Base-by-base conservation (phyloP, 805 yeast genomes). In the Lipomyces oligophaga region DNA sequence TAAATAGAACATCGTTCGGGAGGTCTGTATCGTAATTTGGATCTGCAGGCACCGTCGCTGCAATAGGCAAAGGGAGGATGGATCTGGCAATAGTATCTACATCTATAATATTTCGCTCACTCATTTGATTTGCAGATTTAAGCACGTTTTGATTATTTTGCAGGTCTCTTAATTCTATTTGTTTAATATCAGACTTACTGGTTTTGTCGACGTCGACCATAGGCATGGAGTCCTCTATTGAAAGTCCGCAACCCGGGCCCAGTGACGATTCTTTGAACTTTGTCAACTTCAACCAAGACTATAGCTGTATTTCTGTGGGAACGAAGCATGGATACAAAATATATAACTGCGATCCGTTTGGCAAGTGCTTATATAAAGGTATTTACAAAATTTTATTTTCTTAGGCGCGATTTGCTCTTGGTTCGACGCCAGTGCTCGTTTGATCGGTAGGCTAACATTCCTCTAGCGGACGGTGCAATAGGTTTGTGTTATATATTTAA, bases 271-370 rank as follows among this genome's bases (percentile, higher is more conserved):
- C 60, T 32, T 63, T 72, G 39, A 75, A 73, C 58, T 75, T 71
- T 49, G 70, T 84, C 70, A 72, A 81, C 64, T 88, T 89, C 75
- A 90, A 93, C 67, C 98, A 90, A 72, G 96, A 90, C 67, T 81
- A 81, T 34, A 55, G 58, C 62, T 86, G 96, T 66, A 73, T 88
- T 15, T 83, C 93, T 0, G 78, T 83, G 1, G 93, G 94, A 1
- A 73, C 82, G 4, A 73, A 74, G 34, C 69, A 70, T 34, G 79
- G 83, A 10, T 81, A 85, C 63, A 76, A 76, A 58, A 84, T 90
- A 38, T 90, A 76, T 72, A 85, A 85, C 61, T 88, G 96, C 65
- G 88, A 84, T 54, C 95, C 95, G 13, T 83, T 85, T 64, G 89
- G 89, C 8, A 77, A 75, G 55, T 83, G 85, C 60, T 82, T 79